Conservation (phyloP, 192 early-diverging fungal species). For the Paraglomus brasilianum region DNA sequence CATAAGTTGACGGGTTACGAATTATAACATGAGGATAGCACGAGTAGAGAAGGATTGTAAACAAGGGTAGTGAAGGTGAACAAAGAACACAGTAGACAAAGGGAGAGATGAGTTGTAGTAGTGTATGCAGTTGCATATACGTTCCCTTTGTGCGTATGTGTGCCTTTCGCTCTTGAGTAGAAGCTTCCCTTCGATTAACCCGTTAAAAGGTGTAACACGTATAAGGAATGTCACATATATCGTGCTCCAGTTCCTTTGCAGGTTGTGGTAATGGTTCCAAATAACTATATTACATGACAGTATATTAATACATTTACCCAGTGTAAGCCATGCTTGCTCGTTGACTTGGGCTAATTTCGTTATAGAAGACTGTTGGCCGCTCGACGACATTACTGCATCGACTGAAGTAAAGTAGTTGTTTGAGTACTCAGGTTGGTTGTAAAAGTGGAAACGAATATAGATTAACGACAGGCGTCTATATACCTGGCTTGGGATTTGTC, state of each 20-base stretch:
- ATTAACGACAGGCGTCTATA: no score
- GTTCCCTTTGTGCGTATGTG: no score
- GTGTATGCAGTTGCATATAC: neutral
- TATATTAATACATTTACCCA: constrained; percentile 37
- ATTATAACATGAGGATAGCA: no score
- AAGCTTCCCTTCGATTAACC: neutral
- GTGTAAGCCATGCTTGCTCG: constrained; percentile 62
- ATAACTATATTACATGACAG: neutral
- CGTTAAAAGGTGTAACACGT: neutral
- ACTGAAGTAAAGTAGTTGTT: neutral
- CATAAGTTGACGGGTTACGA: no score
- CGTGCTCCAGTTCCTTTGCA: neutral
- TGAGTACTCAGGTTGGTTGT: no score
- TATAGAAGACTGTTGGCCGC: constrained; percentile 33
- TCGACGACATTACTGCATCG: constrained; percentile 16
- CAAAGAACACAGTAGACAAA: no score
- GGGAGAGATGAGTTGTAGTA: no score
- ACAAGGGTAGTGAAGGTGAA: no score
- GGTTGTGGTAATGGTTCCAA: neutral
- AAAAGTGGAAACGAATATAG: no score
- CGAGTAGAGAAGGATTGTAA: no score
- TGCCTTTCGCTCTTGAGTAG: neutral
- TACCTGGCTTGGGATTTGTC: no score
- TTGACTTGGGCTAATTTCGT: constrained; percentile 54
- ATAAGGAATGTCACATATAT: neutral